Base-by-base conservation (phyloP, 768 basidiomycete species). In the Tulasnella sp. region DNA sequence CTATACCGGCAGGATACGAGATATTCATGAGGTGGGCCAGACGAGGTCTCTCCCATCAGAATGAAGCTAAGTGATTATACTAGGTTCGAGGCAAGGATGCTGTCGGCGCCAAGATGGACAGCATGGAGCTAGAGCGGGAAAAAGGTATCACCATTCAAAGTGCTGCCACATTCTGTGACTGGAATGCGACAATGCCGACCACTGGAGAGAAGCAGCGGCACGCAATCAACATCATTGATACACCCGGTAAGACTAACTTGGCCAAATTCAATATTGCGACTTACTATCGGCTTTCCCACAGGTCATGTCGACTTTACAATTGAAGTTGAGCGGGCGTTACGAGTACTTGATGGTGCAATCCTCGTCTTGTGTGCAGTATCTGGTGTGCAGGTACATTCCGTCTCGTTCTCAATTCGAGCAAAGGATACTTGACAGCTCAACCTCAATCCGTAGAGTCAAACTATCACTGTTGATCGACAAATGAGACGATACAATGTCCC, bases 291-390 rank as follows among this genome's bases (percentile, higher is more conserved):
- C 1, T 3, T 25, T 9, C 21, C 11, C 31, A n/a, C 59, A 92
- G 92, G 93, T 65, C 96, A 99, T 76, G 96, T 99, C 63, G 96
- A 99, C 71, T 99, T 99, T 68, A 99, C 96, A 1, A 98, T 99
- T 65, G 96, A 99, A 71, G 96, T 99, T 7, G 96, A 99, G 71
- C 83, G 96, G 15, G 96, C 96, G 24, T 75, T 99, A 51, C 83
- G 96, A 52, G 96, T 98, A 7, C 75, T 99, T 63, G 96, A 99
- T 70, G 96, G 96, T 63, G 96, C 96, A 53, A 85, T 98, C 49
- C 71, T 99, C 67, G 96, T 99, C 29, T 76, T 99, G 22, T 98
- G 96, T 72, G 92, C 96, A 21, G 96, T 99, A 45, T 86, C 92
- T 55, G 96, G 96, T 63, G 96, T 99, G 15, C 91, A 93, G 75